Conservation (phyloP, 495 filamentous ascomycete species). For the Penicillium dipodomyicola region DNA sequence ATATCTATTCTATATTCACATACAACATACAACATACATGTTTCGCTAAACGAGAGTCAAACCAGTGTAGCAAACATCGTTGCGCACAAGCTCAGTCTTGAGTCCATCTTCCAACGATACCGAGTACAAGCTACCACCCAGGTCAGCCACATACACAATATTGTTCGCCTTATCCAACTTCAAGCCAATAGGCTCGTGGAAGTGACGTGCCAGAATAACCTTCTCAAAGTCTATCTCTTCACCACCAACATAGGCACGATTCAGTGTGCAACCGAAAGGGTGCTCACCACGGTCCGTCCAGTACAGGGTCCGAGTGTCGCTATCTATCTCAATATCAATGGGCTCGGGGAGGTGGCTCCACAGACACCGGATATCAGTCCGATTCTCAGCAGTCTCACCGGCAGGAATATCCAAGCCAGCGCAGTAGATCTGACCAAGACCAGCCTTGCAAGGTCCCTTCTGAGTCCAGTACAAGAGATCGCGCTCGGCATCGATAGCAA, state of each 20-base stretch:
- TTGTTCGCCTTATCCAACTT: constrained; percentile 38
- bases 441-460: constrained; percentile 50
- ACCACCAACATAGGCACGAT: constrained; percentile 23
- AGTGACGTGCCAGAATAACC: constrained; percentile 38
- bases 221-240: constrained; percentile 22
- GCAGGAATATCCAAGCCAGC: constrained; percentile 38
- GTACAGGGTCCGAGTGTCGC: constrained; percentile 38
- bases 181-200: constrained; percentile 44
- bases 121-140: constrained; percentile 47
- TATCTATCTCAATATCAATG: constrained; percentile 54
- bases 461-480: constrained; percentile 57
- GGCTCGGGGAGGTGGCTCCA: constrained; percentile 49
- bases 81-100: constrained; percentile 32
- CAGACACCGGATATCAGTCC: constrained; percentile 44
- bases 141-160: constrained; percentile 44
- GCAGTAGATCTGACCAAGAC: constrained; percentile 47
- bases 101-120: constrained; percentile 42
- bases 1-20: neutral
- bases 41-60: constrained; percentile 20
- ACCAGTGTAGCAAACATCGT: constrained; percentile 32
- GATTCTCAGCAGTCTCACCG: constrained; percentile 27
- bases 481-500: constrained; percentile 37
- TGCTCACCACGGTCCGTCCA: constrained; percentile 57
- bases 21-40: neutral
- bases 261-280: constrained; percentile 30